Evolutionary conservation across 768 basidiomycete species (phyloP), one percentile per base, ranked within the genome.

Genomic region (Rhizopogon sp.): DNA sequence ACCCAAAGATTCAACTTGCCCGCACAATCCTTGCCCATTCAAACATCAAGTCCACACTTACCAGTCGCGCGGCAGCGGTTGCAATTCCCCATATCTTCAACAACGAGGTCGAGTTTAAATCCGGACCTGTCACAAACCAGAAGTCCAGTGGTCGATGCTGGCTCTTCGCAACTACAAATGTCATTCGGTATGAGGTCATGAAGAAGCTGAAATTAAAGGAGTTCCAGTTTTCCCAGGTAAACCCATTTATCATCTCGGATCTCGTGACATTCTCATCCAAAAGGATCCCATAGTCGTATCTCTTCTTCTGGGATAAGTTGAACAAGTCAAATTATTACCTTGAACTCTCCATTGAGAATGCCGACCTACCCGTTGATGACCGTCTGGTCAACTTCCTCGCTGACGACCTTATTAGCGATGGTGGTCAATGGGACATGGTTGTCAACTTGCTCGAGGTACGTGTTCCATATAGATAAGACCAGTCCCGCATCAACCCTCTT

Each of bases 251-350:
- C 13, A 5, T 20, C 17, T 28, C 3, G 9, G 54, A 52, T 45
- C 57, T 60, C 49, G 61, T 33, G 45, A 20, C 29, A 47, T 56
- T 28, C 31, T 16, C 16, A 3, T 20, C 37, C 14, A 49, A 14
- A 4, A 37, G 2, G 10, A 16, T 13, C 45, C 39, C 41, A 42
- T 62, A 91, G 88, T 83, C 84, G 2, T 96, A 96, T 70, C 78
- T 95, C 29, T 95, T 94, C 79, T 95, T 98, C 80, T 96, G 88
- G 79, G 95, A 98, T 73, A 94, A 95, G 72, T 82, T 98, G 49
- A 93, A 95, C 78, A 92, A 97, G 69, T 72, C 79, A 43, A 88
- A 88, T 70, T 94, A 90, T 72, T 96, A 88, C 70, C 85, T 97
- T 16, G 95, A 97, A 71, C 78, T 88, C 40, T 82, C 88, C 46